phyloP scores from a whole-genome alignment of 208 protist species.

The Phytomonas sp. region DNA sequence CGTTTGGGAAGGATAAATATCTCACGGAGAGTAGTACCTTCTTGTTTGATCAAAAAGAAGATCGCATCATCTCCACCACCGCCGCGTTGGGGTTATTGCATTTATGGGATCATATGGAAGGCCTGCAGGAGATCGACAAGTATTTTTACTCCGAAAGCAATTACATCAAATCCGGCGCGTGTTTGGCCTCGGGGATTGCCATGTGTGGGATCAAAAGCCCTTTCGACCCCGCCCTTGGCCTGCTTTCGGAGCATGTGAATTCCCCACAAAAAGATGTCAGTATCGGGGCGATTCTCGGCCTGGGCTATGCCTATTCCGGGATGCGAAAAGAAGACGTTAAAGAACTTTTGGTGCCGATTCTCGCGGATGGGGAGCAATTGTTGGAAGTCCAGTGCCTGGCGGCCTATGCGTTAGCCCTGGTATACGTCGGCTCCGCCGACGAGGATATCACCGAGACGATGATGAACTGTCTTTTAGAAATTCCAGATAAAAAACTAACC shows the following conservation, averaged over 20 bases:
- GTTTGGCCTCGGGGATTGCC: constrained; percentile 88
- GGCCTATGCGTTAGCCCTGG: constrained; percentile 93
- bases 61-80: constrained; percentile 93
- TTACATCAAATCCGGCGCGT: constrained; percentile 95
- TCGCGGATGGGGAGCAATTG: constrained; percentile 87
- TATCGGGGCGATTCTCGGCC: constrained; percentile 89
- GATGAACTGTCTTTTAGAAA: constrained; percentile 89
- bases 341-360: constrained; percentile 90
- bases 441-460: constrained; percentile 93
- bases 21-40: constrained; percentile 88
- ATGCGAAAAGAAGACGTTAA: constrained; percentile 91
- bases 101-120: constrained; percentile 97
- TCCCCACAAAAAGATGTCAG: constrained; percentile 61
- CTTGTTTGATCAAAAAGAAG: constrained; percentile 96
- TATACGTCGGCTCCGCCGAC: constrained; percentile 94
- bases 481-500: constrained; percentile 44
- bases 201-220: constrained; percentile 84
- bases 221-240: constrained; percentile 93
- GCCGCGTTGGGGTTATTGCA: constrained; percentile 95
- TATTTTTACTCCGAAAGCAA: constrained; percentile 92
- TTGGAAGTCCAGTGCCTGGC: constrained; percentile 92
- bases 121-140: constrained; percentile 94
- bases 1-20: constrained; percentile 96
- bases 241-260: constrained; percentile 83
- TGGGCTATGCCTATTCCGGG: constrained; percentile 97